Conservation (phyloP, 2,329 filamentous ascomycete species). For the Trichoderma polysporum region DNA sequence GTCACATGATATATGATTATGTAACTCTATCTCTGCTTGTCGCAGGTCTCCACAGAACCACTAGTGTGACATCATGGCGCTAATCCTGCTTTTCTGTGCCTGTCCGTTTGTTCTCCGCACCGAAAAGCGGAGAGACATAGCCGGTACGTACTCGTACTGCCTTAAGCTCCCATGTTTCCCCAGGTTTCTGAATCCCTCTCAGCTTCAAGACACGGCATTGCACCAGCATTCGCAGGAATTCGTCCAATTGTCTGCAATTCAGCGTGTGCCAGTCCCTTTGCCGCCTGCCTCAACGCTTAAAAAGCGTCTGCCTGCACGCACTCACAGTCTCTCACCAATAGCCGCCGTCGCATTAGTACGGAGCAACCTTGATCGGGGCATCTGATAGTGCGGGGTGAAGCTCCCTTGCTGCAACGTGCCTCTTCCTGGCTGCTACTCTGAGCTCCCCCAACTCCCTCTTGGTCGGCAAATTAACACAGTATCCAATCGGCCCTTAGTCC, state of each 20-base stretch:
- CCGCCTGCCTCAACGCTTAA: background rate
- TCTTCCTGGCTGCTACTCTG: constrained; percentile 19
- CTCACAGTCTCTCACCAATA: background rate
- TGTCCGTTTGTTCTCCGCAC: constrained; percentile 11
- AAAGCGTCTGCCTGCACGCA: background rate
- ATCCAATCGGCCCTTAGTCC: constrained; percentile 33
- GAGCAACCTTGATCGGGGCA: background rate
- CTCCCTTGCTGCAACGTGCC: constrained; percentile 21
- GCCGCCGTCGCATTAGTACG: background rate
- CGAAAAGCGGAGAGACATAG: constrained; percentile 11
- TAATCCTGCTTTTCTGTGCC: constrained; percentile 3
- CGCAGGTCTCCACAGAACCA: too few species aligned
- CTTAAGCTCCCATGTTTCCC: constrained; percentile 19
- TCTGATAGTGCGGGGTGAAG: constrained; percentile 29
- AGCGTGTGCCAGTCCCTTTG: background rate
- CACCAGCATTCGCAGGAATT: constrained; percentile 13
- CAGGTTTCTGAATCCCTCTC: constrained; percentile 13
- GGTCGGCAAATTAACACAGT: constrained; percentile 13
- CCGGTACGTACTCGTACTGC: constrained; percentile 17
- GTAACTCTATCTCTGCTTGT: background rate
- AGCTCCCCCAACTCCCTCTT: background rate
- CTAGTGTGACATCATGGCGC: background rate
- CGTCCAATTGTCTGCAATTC: background rate
- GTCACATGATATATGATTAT: background rate
- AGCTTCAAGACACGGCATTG: constrained; percentile 1